Conservation (phyloP, 164 flowering plant genomes). For the Vitis rotundifolia region DNA sequence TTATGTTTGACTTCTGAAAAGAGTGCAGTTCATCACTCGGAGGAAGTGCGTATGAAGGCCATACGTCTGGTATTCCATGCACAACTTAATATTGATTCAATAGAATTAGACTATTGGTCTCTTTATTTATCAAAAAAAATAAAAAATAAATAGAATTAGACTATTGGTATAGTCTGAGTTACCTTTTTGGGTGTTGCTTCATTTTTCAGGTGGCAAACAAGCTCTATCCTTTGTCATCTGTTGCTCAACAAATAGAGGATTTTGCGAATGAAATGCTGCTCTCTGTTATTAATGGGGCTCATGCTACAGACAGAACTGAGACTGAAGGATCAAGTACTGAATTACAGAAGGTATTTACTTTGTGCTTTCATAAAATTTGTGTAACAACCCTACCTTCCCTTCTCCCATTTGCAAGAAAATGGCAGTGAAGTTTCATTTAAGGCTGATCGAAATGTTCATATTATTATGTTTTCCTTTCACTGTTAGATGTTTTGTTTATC, state of each 20-base stretch:
- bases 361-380: not conserved
- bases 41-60: constrained; percentile 96
- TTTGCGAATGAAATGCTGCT: constrained; percentile 78
- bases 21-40: constrained; percentile 92
- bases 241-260: constrained; percentile 80
- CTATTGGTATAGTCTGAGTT: not conserved
- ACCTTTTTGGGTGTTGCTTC: constrained; percentile 7
- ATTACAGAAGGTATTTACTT: constrained; percentile 45
- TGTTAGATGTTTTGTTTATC: too few relatives aligned
- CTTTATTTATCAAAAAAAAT: too few relatives aligned
- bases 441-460: too few relatives aligned
- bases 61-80: constrained; percentile 78
- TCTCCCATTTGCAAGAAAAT: too few relatives aligned
- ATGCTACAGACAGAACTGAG: constrained; percentile 32
- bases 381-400: too few relatives aligned
- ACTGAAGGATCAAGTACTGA: constrained; percentile 37
- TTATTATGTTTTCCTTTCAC: too few relatives aligned
- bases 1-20: constrained; percentile 26
- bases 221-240: constrained; percentile 76
- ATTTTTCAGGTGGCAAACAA: constrained; percentile 87
- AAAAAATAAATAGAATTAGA: not conserved
- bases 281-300: constrained; percentile 38
- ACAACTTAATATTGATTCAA: constrained; percentile 14
- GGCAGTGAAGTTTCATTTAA: too few relatives aligned
- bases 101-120: not conserved